phyloP scores from a whole-genome alignment of 306 rosid species.

The Gleditsia sinensis region DNA sequence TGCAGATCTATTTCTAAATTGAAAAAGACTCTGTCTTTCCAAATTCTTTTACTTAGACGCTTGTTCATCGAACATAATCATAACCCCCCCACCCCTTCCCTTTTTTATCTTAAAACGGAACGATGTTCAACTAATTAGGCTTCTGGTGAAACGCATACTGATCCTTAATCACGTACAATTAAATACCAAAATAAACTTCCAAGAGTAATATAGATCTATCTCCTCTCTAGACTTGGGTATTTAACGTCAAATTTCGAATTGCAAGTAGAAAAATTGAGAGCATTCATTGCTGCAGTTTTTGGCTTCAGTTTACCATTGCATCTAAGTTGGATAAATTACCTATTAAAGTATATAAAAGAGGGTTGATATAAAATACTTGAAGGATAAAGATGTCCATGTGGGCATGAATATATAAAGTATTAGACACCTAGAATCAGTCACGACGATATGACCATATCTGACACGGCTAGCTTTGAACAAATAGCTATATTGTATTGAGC shows the following conservation, averaged over 20 bases:
- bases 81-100: not conserved
- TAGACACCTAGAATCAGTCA: not conserved
- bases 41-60: not conserved
- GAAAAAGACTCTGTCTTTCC: not conserved
- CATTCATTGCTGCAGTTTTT: too few species aligned
- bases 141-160: not conserved
- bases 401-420: too few species aligned
- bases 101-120: not conserved
- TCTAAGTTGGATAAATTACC: too few species aligned
- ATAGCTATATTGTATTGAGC: slow-evolving; percentile 12
- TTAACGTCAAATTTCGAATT: not conserved
- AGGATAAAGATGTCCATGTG: not conserved
- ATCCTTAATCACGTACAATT: too few species aligned
- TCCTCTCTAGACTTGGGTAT: not conserved
- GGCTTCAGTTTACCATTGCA: too few species aligned
- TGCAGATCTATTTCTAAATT: not conserved
- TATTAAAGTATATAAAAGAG: too few species aligned
- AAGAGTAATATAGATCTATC: not conserved
- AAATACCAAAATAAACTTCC: not conserved
- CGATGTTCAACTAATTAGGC: not conserved
- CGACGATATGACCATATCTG: not conserved
- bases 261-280: not conserved
- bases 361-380: not conserved
- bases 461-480: not conserved
- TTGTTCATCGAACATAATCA: not conserved